These are phyloP conservation scores for Trichoderma lentiforme DNA, from an alignment of 2,329 filamentous ascomycete genomes.

Conservation along the genomic window DNA sequence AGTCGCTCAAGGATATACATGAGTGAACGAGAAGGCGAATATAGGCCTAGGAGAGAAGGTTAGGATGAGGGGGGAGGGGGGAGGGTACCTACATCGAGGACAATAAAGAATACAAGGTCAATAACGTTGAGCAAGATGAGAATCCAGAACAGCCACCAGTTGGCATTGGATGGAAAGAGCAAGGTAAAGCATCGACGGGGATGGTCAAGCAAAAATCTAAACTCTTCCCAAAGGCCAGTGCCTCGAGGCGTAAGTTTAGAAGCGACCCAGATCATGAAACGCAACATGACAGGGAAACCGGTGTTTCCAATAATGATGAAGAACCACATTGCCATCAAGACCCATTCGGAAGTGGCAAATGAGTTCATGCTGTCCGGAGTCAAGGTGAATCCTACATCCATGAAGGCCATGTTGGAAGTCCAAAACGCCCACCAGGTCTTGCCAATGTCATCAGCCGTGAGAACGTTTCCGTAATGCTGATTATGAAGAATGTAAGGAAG, in stretches of 20 bases:
- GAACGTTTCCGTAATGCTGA: conserved; percentile 58
- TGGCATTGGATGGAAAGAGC: conserved; percentile 83
- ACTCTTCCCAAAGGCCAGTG: conserved; percentile 80
- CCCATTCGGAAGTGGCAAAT: conserved; percentile 73
- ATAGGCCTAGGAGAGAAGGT: too few relatives aligned
- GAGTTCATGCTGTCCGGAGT: conserved; percentile 93
- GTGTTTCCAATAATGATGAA: conserved; percentile 94
- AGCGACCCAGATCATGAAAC: conserved; percentile 83
- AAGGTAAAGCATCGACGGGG: conserved; percentile 94
- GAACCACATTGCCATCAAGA: conserved; percentile 74
- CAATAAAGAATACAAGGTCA: conserved; percentile 86
- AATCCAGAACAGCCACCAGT: conserved; percentile 93
- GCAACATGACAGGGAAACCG: conserved; percentile 89
- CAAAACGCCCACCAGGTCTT: conserved; percentile 91
- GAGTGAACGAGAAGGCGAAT: too few relatives aligned
- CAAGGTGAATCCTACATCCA: conserved; percentile 89
- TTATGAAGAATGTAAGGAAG: conserved; percentile 75
- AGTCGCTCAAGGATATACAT: too few relatives aligned
- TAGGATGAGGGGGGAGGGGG: too few relatives aligned
- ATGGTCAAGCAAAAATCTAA: conserved; percentile 88
- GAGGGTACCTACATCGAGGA: conserved; percentile 86
- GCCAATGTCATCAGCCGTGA: conserved; percentile 60
- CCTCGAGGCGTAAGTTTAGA: conserved; percentile 63
- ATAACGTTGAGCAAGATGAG: conserved; percentile 76
- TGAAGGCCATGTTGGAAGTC: conserved; percentile 83